A percentile compares a stretch with the other conserved stretches of the same genome.
Conservation (phyloP, 345 rosid species). For the Citrus sinensis region DVS_A1.0 CM039165.1:33132501-33133000, state of each 20-base stretch:
- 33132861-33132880: neutral
- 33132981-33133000: conserved; percentile 86
- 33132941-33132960: conserved; percentile 75
- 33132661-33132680: conserved; percentile 98
- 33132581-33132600: conserved; percentile 85
- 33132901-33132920: neutral
- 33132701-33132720: neutral
- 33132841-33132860: neutral
- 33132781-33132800: too few relatives aligned
- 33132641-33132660: conserved; percentile 91
- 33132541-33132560: conserved; percentile 40
- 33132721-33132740: neutral
- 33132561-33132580: conserved; percentile 93
- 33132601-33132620: conserved; percentile 97
- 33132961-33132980: conserved; percentile 82
- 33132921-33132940: conserved; percentile 46
- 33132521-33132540: conserved; percentile 3
- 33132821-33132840: neutral
- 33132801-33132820: neutral
- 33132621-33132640: conserved; percentile 83
- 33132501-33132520: conserved; percentile 7
- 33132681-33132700: conserved; percentile 41
- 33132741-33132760: neutral
- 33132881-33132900: neutral
- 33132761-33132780: neutral